Conservation (phyloP, 2,329 filamentous ascomycete genomes). For the Trichoderma sp. region DNA sequence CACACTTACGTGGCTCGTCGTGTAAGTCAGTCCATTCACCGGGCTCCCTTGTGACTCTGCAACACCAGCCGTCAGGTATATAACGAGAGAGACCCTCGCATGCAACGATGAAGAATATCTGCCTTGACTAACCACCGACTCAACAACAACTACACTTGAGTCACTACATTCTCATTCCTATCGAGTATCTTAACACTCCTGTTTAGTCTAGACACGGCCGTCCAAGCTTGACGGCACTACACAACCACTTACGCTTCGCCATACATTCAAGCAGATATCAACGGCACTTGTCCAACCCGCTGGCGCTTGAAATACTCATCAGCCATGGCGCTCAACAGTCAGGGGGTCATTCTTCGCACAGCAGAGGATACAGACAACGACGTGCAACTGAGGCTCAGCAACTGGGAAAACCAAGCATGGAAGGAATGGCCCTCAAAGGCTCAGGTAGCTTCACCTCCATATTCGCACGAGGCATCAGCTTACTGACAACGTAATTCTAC, state of each 20-base stretch:
- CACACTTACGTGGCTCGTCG: neutral
- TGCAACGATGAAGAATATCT: neutral
- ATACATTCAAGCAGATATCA: neutral
- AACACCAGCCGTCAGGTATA: neutral
- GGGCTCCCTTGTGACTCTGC: neutral
- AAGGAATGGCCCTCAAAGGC: slow-evolving; percentile 53
- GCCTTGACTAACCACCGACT: neutral
- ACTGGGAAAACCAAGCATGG: slow-evolving; percentile 41
- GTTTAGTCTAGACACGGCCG: neutral
- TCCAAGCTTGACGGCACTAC: neutral
- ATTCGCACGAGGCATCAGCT: neutral
- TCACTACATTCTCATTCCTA: neutral
- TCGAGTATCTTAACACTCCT: neutral
- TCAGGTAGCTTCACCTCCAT: slow-evolving; percentile 40
- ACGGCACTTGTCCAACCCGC: neutral
- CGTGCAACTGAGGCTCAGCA: slow-evolving; percentile 32
- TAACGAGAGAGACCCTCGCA: neutral
- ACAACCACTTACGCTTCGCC: neutral
- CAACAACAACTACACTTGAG: neutral
- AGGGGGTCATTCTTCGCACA: slow-evolving; percentile 37
- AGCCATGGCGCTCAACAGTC: slow-evolving; percentile 36
- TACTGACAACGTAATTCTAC: neutral
- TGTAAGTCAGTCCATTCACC: neutral
- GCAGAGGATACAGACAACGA: slow-evolving; percentile 37
- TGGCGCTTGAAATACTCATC: neutral